Evolutionary conservation across 2,329 filamentous ascomycete species (phyloP).

Genomic region (Penicillium concentricum): DNA sequence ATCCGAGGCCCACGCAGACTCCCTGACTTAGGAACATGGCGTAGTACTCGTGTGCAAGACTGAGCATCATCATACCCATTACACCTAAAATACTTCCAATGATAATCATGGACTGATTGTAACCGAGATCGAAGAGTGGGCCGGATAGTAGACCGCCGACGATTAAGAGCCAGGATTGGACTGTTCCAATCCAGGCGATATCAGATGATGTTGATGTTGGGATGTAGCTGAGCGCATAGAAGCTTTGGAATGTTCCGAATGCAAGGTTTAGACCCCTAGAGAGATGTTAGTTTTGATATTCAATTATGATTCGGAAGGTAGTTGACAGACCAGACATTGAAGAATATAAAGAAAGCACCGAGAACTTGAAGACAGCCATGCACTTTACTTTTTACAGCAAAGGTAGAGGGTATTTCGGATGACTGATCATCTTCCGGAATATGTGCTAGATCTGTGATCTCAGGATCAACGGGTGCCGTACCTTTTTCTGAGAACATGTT

Average conservation of each 20-base stretch:
- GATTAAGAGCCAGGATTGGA: constrained; percentile 43
- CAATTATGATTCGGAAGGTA: neutral
- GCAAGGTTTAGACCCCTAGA: constrained; percentile 22
- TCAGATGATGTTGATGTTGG: constrained; percentile 30
- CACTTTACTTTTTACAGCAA: neutral
- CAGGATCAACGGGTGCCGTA: neutral
- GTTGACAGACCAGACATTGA: constrained; percentile 20
- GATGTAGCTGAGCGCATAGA: constrained; percentile 33
- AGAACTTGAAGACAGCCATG: constrained; percentile 19
- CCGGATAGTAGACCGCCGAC: constrained; percentile 43
- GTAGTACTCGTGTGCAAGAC: constrained; percentile 36
- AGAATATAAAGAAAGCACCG: constrained; percentile 31
- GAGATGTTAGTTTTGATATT: neutral
- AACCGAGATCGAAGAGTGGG: constrained; percentile 43
- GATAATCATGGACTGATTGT: constrained; percentile 36
- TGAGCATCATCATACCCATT: constrained; percentile 44
- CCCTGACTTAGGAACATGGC: constrained; percentile 42
- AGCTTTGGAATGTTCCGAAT: constrained; percentile 49
- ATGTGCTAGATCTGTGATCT: constrained; percentile 1
- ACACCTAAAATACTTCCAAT: constrained; percentile 34
- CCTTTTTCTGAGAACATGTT: neutral
- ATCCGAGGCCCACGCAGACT: constrained; percentile 46
- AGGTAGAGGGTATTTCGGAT: neutral
- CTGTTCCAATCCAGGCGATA: constrained; percentile 45
- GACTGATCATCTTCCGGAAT: neutral